Evolutionary conservation across 768 basidiomycete species (phyloP), one percentile per base, ranked within the genome.

Genomic region (Suillus weaverae): DNA sequence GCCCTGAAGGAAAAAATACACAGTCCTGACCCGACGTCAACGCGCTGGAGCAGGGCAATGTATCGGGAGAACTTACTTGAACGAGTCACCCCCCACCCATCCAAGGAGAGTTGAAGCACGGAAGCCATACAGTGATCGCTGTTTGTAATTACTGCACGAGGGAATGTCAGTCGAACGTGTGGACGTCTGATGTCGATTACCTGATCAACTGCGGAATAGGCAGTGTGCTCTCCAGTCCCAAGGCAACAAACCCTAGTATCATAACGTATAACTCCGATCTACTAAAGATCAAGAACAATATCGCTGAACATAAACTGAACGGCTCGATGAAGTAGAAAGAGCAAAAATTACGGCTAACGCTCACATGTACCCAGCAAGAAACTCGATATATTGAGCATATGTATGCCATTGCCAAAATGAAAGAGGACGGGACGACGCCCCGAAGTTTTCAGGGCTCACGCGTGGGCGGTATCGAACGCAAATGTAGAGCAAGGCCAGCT

Each of bases 321-420:
- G 63, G 48, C 63, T 61, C 41, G 66, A 61, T 63, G 32, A 62
- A 39, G 46, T 54, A 46, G 61, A 60, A 64, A 64, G 38, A 62
- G 9, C 60, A 67, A 51, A 65, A 18, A 65, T 43, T 9, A 43
- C 30, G 51, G n/a, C 8, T 5, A 11, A 16, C 26, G 38, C 70
- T 74, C 61, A 93, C 93, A 94, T 89, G 64, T 90, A 81, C 10
- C 86, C 89, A 10, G 90, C 90, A 60, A 95, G 80, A 76, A 92
- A 94, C 71, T 95, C 93, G 60, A 95, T 81, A 72, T 95, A 89
- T 70, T 91, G 90, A 2, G 84, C 77, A 73, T 94, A 95, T 4
- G 80, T 83, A 56, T 82, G 76, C 93, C 93, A 95, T 70, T 95
- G 91, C 93, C 93, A 95, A 76, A 94, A 94, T 0, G 86, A 83